Evolutionary conservation across 164 flowering plant species (phyloP), one percentile per base, ranked within the genome.

Genomic region (Vitis rupestris): DNA sequence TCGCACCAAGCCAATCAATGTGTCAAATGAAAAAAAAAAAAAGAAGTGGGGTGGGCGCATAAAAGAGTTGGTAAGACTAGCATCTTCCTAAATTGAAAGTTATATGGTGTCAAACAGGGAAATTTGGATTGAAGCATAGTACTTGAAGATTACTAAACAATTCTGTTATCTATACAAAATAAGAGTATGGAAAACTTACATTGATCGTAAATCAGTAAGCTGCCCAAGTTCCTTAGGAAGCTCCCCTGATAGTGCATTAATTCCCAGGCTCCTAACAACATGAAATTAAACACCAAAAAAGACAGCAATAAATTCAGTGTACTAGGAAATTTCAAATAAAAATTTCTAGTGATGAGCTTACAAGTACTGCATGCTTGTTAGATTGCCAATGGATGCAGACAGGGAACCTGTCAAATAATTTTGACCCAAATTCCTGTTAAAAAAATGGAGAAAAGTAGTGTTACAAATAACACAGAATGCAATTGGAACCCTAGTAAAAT

Each of bases 351-450:
- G 9, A 55, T 16, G 37, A 5, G 19, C 86, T 67, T 80, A 87
- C 89, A 85, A 67, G 71, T 75, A 81, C 30, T 82, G 84, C 86
- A 87, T 75, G 14, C 81, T 72, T 61, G 76, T 80, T 53, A 87
- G 72, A 59, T 79, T 84, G 47, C 80, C 86, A 71, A 87, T 80
- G 48, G 88, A 79, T 64, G 91, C 52, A 59, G 98, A 87, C 55
- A 92, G 60, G 47, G 88, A 73, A 63, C 98, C 96, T 12, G 90
- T 79, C 70, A 92, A 82, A 82, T 71, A 82, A 74, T 92, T 92
- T 53, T 83, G 89, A 63, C 27, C 69, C 70, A 89, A 70, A 12
- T 80, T 69, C 76, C 97, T 91, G 85, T 30, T 30, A 77, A 68
- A 11, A n/a, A 63, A 37, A 50, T 9, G 10, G 44, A 66, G 4